phyloP scores from a whole-genome alignment of 2,329 filamentous ascomycete species.

The Penicillium freii region DNA sequence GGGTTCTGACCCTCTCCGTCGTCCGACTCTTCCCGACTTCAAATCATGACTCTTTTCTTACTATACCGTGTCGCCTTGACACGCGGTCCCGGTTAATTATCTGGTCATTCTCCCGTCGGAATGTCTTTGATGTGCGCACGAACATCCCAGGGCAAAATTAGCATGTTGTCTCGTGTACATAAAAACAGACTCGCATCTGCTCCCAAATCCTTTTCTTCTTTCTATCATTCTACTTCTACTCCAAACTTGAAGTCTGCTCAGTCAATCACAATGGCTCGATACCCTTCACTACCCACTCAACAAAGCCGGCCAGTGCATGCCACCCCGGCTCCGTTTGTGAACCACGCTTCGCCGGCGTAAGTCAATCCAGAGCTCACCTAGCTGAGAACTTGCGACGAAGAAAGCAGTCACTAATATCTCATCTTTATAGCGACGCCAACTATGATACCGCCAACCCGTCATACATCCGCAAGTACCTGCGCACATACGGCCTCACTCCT shows the following conservation, averaged over 20 bases:
- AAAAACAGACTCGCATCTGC: slow-evolving; percentile 31
- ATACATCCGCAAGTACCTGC: slow-evolving; percentile 52
- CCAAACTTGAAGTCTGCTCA: slow-evolving; percentile 20
- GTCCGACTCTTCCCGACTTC: slow-evolving; percentile 33
- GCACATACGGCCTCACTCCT: slow-evolving; percentile 52
- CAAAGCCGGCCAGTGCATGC: slow-evolving; percentile 40
- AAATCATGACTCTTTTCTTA: slow-evolving; percentile 25
- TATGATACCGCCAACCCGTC: slow-evolving; percentile 51
- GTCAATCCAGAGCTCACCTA: slow-evolving; percentile 10
- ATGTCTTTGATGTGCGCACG: slow-evolving; percentile 31
- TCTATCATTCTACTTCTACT: slow-evolving; percentile 21
- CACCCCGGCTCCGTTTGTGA: slow-evolving; percentile 30
- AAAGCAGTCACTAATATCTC: slow-evolving; percentile 11
- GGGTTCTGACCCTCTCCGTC: slow-evolving; percentile 14
- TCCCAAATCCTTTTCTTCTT: slow-evolving; percentile 17
- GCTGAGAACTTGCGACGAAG: background rate
- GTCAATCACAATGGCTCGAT: slow-evolving; percentile 37
- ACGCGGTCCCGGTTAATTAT: slow-evolving; percentile 25
- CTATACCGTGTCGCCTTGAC: slow-evolving; percentile 18
- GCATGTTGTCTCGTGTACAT: slow-evolving; percentile 32
- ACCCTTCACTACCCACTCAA: slow-evolving; percentile 25
- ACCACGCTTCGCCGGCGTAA: slow-evolving; percentile 35
- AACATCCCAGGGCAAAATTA: slow-evolving; percentile 33
- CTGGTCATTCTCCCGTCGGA: slow-evolving; percentile 47
- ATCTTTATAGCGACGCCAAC: slow-evolving; percentile 42